Evolutionary conservation across 108 stramenopile genomes (phyloP).

Genomic region (Nitzschia putrida): DNA sequence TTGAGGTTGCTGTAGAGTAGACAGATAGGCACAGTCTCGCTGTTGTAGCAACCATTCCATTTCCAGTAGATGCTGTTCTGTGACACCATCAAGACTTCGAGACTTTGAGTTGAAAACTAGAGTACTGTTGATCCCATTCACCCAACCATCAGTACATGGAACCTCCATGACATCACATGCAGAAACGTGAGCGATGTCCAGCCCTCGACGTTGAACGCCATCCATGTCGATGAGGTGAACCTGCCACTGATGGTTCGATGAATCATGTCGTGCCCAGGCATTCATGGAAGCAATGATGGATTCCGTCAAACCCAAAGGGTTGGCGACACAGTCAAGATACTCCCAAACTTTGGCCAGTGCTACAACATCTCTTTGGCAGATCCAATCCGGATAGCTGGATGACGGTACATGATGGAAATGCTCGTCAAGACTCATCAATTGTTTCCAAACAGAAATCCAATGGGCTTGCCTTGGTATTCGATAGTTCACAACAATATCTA

Average conservation of each 20-base stretch:
- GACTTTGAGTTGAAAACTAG: slow-evolving; percentile 14
- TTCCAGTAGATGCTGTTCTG: background rate
- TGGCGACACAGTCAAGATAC: slow-evolving; percentile 27
- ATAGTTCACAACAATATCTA: slow-evolving; percentile 26
- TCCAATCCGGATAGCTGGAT: slow-evolving; percentile 14
- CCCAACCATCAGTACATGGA: slow-evolving; percentile 20
- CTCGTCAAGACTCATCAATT: slow-evolving; percentile 18
- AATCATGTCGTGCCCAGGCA: background rate
- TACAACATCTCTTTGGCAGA: background rate
- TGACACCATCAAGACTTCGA: background rate
- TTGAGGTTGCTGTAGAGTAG: background rate
- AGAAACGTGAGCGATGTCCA: slow-evolving; percentile 22
- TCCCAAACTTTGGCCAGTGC: slow-evolving; percentile 16
- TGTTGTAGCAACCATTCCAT: slow-evolving; percentile 18
- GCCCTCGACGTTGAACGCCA: background rate
- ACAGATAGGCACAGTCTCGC: slow-evolving; percentile 17
- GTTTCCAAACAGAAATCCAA: slow-evolving; percentile 36
- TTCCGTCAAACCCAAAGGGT: slow-evolving; percentile 26
- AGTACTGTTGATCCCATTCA: slow-evolving; percentile 1
- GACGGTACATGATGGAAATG: background rate
- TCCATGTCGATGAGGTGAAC: slow-evolving; percentile 22
- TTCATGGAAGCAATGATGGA: background rate
- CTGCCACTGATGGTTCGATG: background rate
- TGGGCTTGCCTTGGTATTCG: slow-evolving; percentile 17
- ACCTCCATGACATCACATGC: slow-evolving; percentile 18